Evolutionary conservation across 2,329 filamentous ascomycete species (phyloP), one percentile per base, ranked within the genome.

Genomic region (Elsinoe perseae): DNA sequence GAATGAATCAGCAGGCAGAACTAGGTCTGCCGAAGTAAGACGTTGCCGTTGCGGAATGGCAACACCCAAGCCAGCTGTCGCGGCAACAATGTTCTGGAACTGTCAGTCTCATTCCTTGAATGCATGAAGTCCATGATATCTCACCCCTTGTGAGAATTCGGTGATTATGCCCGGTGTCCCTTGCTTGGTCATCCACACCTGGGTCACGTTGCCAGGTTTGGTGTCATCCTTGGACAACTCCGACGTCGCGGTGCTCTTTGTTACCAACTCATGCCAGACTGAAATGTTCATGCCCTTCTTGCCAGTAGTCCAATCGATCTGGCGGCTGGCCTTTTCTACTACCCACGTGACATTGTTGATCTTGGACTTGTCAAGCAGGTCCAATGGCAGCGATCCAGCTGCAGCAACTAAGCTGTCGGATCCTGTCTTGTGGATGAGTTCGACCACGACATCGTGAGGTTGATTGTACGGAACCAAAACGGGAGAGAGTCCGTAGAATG

Each of bases 241-340:
- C 6, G 73, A 73, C 40, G 78, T 80, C 34, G 80, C 77, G 55
- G 74, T 25, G 75, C 72, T 16, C 83, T 81, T 61, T 79, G 78
- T 82, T 23, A 96, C 75, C 54, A 97, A 80, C 58, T 96, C 88
- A 65, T 95, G 88, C 91, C 92, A 98, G 12, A 92, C 93, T n/a
- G 84, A 81, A 14, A 96, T 87, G 14, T 85, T 85, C 57, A 85
- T 84, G 53, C 87, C 86, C 65, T 86, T 81, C 9, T 91, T 90
- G 1, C 91, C 82, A 67, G 92, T 88, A 64, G 89, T 91, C 91
- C 92, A 98, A 71, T 95, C 91, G 79, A 98, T 86, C 68, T 97
- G 92, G 63, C 83, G 82, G 74, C 85, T 96, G 40, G 89, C 89
- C 66, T 89, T 82, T 64, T 96, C 92, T 4, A 95, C 89, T 10